A percentile compares a stretch with the other conserved stretches of the same genome.
These are phyloP conservation scores for Citrus mangshanensis DNA, from an alignment of 345 rosid species.

Conservation along the genomic window DNA sequence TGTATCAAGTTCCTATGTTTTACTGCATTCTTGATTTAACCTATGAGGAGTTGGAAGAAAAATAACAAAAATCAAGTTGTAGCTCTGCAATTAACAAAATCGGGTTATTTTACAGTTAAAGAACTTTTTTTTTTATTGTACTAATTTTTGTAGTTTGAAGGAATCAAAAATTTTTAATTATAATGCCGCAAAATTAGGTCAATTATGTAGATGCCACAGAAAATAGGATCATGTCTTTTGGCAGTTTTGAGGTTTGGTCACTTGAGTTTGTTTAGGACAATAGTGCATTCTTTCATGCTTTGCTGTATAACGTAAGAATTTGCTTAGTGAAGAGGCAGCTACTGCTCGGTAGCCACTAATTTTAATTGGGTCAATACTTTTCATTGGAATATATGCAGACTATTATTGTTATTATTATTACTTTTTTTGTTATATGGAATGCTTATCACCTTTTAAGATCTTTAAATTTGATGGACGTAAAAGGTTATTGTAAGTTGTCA, in stretches of 20 bases:
- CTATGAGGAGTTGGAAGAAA: too few relatives aligned
- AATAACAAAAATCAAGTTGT: too few relatives aligned
- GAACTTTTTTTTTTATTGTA: neutral
- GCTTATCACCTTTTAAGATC: neutral
- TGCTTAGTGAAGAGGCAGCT: neutral
- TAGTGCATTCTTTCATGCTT: neutral
- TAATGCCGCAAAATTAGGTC: neutral
- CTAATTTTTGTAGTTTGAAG: neutral
- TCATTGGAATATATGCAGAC: neutral
- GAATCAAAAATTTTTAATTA: neutral
- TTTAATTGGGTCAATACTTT: neutral
- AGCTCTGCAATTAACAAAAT: neutral
- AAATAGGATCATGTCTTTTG: neutral
- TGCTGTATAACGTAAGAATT: neutral
- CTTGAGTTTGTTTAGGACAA: neutral
- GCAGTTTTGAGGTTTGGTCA: neutral
- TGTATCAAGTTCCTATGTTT: too few relatives aligned
- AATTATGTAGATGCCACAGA: neutral
- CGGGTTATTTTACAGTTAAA: neutral
- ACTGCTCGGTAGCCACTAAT: neutral
- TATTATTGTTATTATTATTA: neutral
- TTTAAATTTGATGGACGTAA: neutral
- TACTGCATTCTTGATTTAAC: too few relatives aligned
- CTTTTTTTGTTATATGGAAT: neutral
- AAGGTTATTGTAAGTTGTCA: neutral